Evolutionary conservation across 768 basidiomycete species (phyloP), one percentile per base, ranked within the genome.

Genomic region (Hortiboletus campestris): DNA sequence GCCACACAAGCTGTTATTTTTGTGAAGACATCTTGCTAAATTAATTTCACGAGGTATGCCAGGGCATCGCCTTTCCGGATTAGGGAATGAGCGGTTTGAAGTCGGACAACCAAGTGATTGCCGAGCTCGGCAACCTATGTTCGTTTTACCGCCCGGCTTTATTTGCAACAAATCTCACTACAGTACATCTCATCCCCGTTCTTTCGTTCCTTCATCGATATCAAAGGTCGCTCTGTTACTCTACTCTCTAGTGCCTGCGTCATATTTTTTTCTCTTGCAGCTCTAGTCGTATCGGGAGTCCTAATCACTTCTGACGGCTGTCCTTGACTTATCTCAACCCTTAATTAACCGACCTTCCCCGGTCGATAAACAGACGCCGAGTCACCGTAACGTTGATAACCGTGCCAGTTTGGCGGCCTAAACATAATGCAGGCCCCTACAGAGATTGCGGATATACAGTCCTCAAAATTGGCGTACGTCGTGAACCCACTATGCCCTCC

Each of bases 311-410:
- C 55, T 48, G 45, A 58, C 51, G 47, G 46, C 54, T 44, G 41
- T 54, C 56, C 57, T 55, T 53, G 49, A 49, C 53, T 44, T 55
- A 57, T 70, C 55, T 70, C 58, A 67, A 53, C 64, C 61, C 70
- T 73, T 72, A 72, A 72, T 72, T 72, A 72, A 73, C 70, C 70
- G 70, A 73, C 63, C 71, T 67, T 65, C 71, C 69, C 72, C 70
- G 70, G 70, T 73, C 70, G 70, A 72, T 73, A 72, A 72, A 72
- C 68, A 65, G 72, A 72, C 72, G 72, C 70, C 70, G 70, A 62
- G 72, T 73, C 70, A 66, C 72, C 70, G 70, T 73, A 61, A 72
- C 71, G 57, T 72, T 73, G 70, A 72, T 72, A 72, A 73, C 70
- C 70, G 70, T 70, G 60, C 51, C 51, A 58, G 46, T 51, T 60